Evolutionary conservation across 306 rosid species (phyloP).

Genomic region (Crataegus laevigata): DNA sequence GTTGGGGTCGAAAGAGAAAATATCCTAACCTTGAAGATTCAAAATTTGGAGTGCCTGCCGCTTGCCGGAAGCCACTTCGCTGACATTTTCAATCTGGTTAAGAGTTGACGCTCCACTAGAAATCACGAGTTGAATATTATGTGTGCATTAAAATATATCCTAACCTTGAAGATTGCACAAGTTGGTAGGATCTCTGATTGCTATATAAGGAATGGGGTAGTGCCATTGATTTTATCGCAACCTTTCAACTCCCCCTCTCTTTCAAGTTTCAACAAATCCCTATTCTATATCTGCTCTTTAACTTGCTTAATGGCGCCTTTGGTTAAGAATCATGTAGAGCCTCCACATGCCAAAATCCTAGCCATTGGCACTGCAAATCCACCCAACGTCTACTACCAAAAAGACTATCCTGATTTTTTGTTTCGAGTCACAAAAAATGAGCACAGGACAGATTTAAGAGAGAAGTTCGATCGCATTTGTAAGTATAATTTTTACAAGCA

Average conservation of each 20-base stretch:
- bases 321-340: not conserved
- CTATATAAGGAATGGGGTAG: not conserved
- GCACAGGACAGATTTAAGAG: not conserved
- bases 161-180: too few relatives aligned
- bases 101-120: too few relatives aligned
- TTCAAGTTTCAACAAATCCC: not conserved
- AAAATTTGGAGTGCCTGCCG: too few relatives aligned
- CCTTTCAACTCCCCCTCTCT: not conserved
- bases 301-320: not conserved
- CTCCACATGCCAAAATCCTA: not conserved
- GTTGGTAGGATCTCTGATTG: too few relatives aligned
- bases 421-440: not conserved
- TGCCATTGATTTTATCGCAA: not conserved
- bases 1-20: too few relatives aligned
- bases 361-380: not conserved
- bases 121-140: too few relatives aligned
- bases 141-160: too few relatives aligned
- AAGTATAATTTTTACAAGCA: not conserved
- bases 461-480: conserved; percentile 34
- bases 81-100: too few relatives aligned
- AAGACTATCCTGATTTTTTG: not conserved
- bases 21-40: too few relatives aligned
- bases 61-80: too few relatives aligned
- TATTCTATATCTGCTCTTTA: not conserved
- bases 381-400: not conserved